Conservation (phyloP, 2,329 filamentous ascomycete genomes). For the Ceratocystis variospora region DNA sequence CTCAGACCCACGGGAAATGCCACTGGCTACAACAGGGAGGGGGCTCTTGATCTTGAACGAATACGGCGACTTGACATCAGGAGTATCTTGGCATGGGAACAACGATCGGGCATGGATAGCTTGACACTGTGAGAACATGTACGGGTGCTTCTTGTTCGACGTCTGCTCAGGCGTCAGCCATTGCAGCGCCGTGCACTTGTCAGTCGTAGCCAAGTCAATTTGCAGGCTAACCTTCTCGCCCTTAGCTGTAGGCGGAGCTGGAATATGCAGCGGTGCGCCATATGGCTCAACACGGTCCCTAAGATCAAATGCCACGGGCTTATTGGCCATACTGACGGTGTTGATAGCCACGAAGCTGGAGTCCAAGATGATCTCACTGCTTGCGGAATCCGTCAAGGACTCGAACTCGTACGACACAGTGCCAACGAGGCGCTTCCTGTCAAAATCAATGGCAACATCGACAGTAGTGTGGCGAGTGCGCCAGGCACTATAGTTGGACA, state of each 20-base stretch:
- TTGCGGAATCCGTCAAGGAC: constrained; percentile 58
- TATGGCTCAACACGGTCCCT: constrained; percentile 59
- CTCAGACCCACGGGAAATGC: constrained; percentile 43
- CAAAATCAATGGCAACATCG: constrained; percentile 72
- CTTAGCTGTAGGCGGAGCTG: constrained; percentile 38
- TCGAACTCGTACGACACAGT: constrained; percentile 64
- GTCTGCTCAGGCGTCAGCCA: constrained; percentile 93
- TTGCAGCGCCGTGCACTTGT: constrained; percentile 80
- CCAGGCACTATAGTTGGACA: constrained; percentile 86
- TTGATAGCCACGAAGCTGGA: constrained; percentile 69
- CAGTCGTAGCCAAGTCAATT: constrained; percentile 67
- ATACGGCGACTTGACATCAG: constrained; percentile 92
- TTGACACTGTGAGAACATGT: constrained; percentile 97
- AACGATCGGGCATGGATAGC: constrained; percentile 88
- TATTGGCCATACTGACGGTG: constrained; percentile 54
- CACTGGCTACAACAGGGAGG: constrained; percentile 82
- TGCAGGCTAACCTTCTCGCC: constrained; percentile 42
- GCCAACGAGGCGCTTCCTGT: constrained; percentile 61
- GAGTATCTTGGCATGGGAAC: constrained; percentile 94
- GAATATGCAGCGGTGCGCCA: constrained; percentile 55
- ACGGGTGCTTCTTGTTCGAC: constrained; percentile 87
- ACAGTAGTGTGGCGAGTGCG: constrained; percentile 70
- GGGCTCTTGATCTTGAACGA: constrained; percentile 77
- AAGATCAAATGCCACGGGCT: constrained; percentile 52
- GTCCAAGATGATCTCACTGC: constrained; percentile 70